Conservation (phyloP, 257 asterid species). For the Nicotiana tabacum region DNA sequence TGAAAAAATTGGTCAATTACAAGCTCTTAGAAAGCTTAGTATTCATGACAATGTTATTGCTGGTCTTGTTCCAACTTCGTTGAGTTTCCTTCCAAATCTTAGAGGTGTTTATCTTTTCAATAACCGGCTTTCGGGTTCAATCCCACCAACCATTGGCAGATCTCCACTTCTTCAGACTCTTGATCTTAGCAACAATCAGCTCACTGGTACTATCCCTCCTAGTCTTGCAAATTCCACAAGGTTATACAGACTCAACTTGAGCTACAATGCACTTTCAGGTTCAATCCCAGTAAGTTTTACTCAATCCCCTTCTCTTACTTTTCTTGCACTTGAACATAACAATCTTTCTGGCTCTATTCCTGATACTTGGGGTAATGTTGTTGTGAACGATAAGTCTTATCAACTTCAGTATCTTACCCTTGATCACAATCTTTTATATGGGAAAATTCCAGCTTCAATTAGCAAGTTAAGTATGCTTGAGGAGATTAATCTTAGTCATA, state of each 20-base stretch:
- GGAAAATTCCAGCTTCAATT: slow-evolving; percentile 55
- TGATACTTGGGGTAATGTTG: slow-evolving; percentile 39
- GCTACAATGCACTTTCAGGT: slow-evolving; percentile 71
- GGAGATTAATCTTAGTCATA: slow-evolving; percentile 44
- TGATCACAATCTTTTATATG: slow-evolving; percentile 55
- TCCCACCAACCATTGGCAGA: slow-evolving; percentile 61
- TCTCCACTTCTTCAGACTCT: slow-evolving; percentile 60
- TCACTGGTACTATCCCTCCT: slow-evolving; percentile 42
- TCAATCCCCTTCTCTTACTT: slow-evolving; percentile 49
- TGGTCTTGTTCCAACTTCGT: slow-evolving; percentile 58
- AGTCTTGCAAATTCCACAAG: slow-evolving; percentile 58
- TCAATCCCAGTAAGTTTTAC: slow-evolving; percentile 47
- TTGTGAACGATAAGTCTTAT: slow-evolving; percentile 20
- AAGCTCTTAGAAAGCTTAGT: slow-evolving; percentile 69
- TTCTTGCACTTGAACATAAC: slow-evolving; percentile 72
- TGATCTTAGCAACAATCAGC: slow-evolving; percentile 77
- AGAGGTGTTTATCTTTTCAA: slow-evolving; percentile 83
- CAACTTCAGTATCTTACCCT: slow-evolving; percentile 42
- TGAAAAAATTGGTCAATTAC: slow-evolving; percentile 63
- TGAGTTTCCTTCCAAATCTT: slow-evolving; percentile 60
- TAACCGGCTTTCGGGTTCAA: slow-evolving; percentile 67
- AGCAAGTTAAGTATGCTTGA: slow-evolving; percentile 41
- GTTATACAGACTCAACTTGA: slow-evolving; percentile 62
- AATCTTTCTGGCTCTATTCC: slow-evolving; percentile 70
- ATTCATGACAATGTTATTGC: slow-evolving; percentile 66